Evolutionary conservation across 495 filamentous ascomycete genomes (phyloP).

Genomic region (Pseudomonodictys pantanalensis): DNA sequence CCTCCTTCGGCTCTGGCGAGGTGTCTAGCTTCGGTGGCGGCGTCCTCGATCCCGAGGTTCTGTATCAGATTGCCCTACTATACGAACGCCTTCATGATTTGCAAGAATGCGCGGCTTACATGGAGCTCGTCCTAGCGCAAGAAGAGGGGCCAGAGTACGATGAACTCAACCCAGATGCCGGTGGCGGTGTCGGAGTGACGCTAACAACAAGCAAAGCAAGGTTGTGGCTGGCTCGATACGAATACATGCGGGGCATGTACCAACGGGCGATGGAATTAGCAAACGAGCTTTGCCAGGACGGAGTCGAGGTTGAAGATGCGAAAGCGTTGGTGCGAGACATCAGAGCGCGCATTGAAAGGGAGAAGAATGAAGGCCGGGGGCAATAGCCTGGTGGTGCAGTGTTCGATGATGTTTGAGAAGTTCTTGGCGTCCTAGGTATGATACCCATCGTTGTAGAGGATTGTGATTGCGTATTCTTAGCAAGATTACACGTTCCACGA

Average conservation of each 20-base stretch:
- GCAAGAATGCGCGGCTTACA: constrained; percentile 81
- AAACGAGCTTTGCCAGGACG: constrained; percentile 90
- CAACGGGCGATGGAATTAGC: constrained; percentile 75
- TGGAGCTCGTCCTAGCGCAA: constrained; percentile 91
- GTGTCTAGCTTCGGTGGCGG: constrained; percentile 40
- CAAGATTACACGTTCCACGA: no score
- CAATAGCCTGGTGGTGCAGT: background rate
- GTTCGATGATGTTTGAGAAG: background rate
- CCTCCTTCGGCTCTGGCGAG: constrained; percentile 39
- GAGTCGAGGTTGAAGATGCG: constrained; percentile 95
- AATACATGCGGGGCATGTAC: constrained; percentile 71
- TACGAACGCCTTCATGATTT: constrained; percentile 75
- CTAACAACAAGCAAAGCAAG: constrained; percentile 84
- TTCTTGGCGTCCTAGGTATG: constrained; percentile 9
- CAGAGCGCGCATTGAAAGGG: constrained; percentile 69
- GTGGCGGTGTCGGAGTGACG: constrained; percentile 63
- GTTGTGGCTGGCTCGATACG: constrained; percentile 87
- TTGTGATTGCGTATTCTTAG: background rate
- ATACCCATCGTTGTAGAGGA: constrained; percentile 1
- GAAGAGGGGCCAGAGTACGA: constrained; percentile 66
- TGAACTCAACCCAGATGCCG: constrained; percentile 43
- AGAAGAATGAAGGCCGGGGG: constrained; percentile 21
- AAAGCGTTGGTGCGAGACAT: constrained; percentile 92
- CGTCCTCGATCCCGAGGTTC: constrained; percentile 81
- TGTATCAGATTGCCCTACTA: constrained; percentile 84